Base-by-base conservation (phyloP, 208 protist species). In the Phytomonas serpens region DNA sequence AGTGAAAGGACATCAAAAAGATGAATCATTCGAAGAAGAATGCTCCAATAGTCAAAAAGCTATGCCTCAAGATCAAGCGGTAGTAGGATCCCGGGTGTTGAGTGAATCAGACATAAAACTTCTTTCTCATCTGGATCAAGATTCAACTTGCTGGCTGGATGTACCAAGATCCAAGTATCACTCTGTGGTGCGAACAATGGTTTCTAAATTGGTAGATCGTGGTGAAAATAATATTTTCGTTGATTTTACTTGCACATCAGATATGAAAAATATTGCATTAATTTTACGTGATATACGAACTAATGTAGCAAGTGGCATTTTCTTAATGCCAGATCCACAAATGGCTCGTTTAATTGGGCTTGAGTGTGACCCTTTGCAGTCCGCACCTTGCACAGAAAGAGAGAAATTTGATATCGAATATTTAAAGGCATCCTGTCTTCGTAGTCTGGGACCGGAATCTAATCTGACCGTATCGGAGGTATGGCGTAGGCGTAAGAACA, bases 191-290 rank as follows among this genome's bases (percentile, higher is more conserved):
- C 23, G 4, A 37, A 67, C 27, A 19, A 23, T 62, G 34, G 23
- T 67, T 67, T 19, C 34, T 27, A 67, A 67, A 2, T 67, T 52
- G 19, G 63, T 67, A 67, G 47, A 57, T 19, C 47, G 19, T 67
- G 63, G 63, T 5, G 63, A 9, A 7, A 67, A 67, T n/a, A 61
- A 2, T 67, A 27, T 52, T 52, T 5, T 23, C 16, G 23, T 37
- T 7, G 63, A 67, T 52, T 67, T 67, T 27, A 47, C 63, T 23
- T 67, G 63, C 63, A 51, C 63, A 67, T 38, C 34, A 5, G 63
- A 67, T 67, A 38, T 67, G 63, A 6, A 67, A 67, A 51, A 61
- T 61, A 67, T 67, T 67, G 63, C 47, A 57, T 57, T 57, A 27
- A 27, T 57, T 27, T 57, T 57, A 57, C 47, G 2, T 57, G 47